These are phyloP conservation scores for Bolboschoenoplectus hybrid DNA, from an alignment of 202 grass and related monocot genomes.

Conservation along the genomic window DNA sequence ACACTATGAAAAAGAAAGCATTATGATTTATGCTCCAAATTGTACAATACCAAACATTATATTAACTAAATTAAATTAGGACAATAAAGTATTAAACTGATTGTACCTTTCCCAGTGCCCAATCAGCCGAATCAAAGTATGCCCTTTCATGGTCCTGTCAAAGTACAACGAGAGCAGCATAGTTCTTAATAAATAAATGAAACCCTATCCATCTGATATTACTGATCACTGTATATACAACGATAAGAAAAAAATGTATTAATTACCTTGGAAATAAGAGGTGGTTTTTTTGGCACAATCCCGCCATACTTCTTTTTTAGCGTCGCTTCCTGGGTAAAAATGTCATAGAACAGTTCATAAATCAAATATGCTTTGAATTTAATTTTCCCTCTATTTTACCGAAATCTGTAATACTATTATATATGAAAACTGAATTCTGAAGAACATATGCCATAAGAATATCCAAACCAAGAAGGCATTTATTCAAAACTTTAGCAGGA, in stretches of 20 bases:
- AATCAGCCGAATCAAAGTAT: constrained; percentile 98
- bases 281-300: constrained; percentile 56
- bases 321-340: constrained; percentile 51
- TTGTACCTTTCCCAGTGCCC: constrained; percentile 94
- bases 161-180: constrained; percentile 37
- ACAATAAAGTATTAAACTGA: constrained; percentile 7
- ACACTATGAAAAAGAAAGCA: not conserved
- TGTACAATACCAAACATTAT: not conserved
- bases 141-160: constrained; percentile 93
- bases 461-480: not conserved
- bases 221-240: constrained; percentile 31
- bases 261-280: constrained; percentile 71
- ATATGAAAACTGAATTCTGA: not conserved
- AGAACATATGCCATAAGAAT: not conserved
- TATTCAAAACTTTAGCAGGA: not conserved
- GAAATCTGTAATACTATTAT: not conserved
- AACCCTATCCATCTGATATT: constrained; percentile 15
- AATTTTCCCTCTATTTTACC: not conserved
- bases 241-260: constrained; percentile 14
- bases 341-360: not conserved
- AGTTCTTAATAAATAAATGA: constrained; percentile 1
- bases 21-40: not conserved
- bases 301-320: constrained; percentile 76
- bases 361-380: not conserved
- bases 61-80: not conserved